Percentiles rank a stretch among this genome's conserved stretches.
These are phyloP conservation scores for Penicillium verrucosum DNA, from an alignment of 2,329 filamentous ascomycete genomes.

Conservation along the genomic window DNA sequence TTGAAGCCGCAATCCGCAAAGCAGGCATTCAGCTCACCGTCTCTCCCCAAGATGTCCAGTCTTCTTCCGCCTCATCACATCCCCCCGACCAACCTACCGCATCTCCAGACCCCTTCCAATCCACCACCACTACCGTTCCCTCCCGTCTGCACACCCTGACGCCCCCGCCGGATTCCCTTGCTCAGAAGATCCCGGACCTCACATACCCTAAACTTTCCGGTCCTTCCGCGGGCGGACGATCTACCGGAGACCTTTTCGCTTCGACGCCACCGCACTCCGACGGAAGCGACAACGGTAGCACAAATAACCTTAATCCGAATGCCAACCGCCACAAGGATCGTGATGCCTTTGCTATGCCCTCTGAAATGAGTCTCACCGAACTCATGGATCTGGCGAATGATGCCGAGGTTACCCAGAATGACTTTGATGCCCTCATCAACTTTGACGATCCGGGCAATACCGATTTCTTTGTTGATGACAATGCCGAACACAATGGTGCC, in stretches of 20 bases:
- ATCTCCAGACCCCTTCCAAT: slow-evolving; percentile 18
- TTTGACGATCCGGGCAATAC: slow-evolving; percentile 40
- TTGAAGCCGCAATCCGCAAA: slow-evolving; percentile 88
- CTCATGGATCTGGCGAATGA: slow-evolving; percentile 46
- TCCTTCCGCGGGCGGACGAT: slow-evolving; percentile 18
- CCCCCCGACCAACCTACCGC: slow-evolving; percentile 10
- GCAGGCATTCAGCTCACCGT: slow-evolving; percentile 70
- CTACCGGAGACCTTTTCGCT: slow-evolving; percentile 33
- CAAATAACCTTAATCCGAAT: slow-evolving; percentile 36
- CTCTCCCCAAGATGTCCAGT: slow-evolving; percentile 35
- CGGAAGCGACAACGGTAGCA: slow-evolving; percentile 44
- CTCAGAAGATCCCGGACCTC: slow-evolving; percentile 40
- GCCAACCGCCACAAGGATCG: slow-evolving; percentile 14
- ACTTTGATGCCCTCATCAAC: slow-evolving; percentile 48
- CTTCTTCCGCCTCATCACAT: slow-evolving; percentile 14
- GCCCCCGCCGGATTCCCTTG: slow-evolving; percentile 41
- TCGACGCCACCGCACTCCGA: slow-evolving; percentile 44
- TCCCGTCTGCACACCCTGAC: slow-evolving; percentile 36
- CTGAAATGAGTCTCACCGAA: slow-evolving; percentile 40
- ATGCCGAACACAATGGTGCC: slow-evolving; percentile 5
- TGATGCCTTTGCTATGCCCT: slow-evolving; percentile 31
- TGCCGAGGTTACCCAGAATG: slow-evolving; percentile 45
- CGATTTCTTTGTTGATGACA: slow-evolving; percentile 37
- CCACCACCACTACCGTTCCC: slow-evolving; percentile 1
- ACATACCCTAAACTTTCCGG: slow-evolving; percentile 32